phyloP scores from a whole-genome alignment of 768 basidiomycete species.

The Russula emetica region DNA sequence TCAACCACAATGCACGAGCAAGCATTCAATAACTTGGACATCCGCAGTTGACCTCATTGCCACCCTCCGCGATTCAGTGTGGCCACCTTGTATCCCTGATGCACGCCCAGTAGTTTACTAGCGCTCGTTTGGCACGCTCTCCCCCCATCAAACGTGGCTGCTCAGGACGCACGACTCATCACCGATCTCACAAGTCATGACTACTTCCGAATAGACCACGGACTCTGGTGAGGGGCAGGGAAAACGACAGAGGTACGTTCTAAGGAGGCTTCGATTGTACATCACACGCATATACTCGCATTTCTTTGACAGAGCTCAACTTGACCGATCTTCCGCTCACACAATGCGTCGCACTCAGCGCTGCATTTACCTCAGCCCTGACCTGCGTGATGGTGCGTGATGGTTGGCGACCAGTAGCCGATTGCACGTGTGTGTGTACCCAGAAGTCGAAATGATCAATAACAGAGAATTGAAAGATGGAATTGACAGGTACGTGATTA shows the following conservation, averaged over 20 bases:
- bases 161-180: neutral
- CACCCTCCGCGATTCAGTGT: neutral
- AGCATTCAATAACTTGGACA: neutral
- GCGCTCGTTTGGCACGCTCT: neutral
- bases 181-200: neutral
- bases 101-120: slow-evolving; percentile 5
- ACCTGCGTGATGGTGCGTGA: neutral
- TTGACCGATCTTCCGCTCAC: neutral
- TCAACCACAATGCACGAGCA: neutral
- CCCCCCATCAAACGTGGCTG: neutral
- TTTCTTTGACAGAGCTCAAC: neutral
- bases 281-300: slow-evolving; percentile 16
- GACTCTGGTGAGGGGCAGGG: neutral
- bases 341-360: neutral
- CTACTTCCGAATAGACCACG: neutral
- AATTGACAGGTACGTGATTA: neutral
- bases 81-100: neutral
- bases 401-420: neutral
- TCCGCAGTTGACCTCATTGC: neutral
- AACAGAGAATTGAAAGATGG: neutral
- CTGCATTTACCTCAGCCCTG: neutral
- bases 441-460: neutral
- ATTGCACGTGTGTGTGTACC: neutral
- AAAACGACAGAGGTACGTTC: neutral
- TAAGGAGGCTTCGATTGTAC: neutral